Evolutionary conservation across 495 filamentous ascomycete genomes (phyloP).

Genomic region (Annulohypoxylon stygium): DNA sequence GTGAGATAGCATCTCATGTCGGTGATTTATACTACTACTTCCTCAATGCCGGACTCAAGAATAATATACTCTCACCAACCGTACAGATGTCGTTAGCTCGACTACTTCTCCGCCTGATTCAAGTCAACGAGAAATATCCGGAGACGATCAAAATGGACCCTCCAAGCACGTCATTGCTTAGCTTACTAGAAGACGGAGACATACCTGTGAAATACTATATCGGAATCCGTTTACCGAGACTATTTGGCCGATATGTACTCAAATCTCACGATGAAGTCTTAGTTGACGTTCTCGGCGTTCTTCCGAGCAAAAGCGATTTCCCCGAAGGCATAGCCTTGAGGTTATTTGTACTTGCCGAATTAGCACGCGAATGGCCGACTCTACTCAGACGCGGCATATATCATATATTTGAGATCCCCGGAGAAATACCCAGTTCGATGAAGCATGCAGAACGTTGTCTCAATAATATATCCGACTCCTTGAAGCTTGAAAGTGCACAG

Average conservation of each 20-base stretch:
- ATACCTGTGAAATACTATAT: slow-evolving; percentile 82
- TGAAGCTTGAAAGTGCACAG: slow-evolving; percentile 72
- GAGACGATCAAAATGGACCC: slow-evolving; percentile 69
- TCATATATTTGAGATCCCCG: slow-evolving; percentile 91
- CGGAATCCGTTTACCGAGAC: slow-evolving; percentile 72
- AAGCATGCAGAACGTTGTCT: slow-evolving; percentile 80
- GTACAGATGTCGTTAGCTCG: slow-evolving; percentile 75
- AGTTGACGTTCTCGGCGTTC: slow-evolving; percentile 76
- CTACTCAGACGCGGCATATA: slow-evolving; percentile 87
- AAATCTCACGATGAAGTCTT: slow-evolving; percentile 85
- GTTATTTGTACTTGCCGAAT: slow-evolving; percentile 75
- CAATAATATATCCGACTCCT: slow-evolving; percentile 69
- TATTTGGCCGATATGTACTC: slow-evolving; percentile 84
- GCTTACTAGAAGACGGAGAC: slow-evolving; percentile 73
- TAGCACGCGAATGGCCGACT: slow-evolving; percentile 85
- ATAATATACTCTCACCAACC: slow-evolving; percentile 72
- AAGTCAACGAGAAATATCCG: slow-evolving; percentile 72
- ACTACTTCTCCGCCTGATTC: slow-evolving; percentile 76
- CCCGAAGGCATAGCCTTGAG: slow-evolving; percentile 88
- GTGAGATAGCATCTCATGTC: slow-evolving; percentile 70
- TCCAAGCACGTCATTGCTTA: slow-evolving; percentile 79
- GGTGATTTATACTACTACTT: slow-evolving; percentile 86
- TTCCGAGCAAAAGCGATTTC: slow-evolving; percentile 78
- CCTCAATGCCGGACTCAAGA: slow-evolving; percentile 71
- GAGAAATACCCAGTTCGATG: slow-evolving; percentile 70